These are phyloP conservation scores for Ganoderma sinense DNA, from an alignment of 1,284 basidiomycete species.

Conservation along the genomic window DNA sequence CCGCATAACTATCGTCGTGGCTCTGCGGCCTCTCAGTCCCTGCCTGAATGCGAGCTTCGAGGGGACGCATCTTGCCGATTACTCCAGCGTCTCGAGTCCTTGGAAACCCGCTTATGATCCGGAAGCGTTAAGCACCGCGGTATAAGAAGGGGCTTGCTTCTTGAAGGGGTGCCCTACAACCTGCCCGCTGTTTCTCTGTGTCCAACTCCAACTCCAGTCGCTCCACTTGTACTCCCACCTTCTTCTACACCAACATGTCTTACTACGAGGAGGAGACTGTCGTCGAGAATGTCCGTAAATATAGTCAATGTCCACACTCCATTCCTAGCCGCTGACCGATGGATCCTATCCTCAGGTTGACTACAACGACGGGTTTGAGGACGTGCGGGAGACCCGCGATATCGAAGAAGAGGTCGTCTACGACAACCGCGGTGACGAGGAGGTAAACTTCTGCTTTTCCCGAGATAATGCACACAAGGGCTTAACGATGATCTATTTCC, in stretches of 20 bases:
- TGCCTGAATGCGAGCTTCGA: background rate
- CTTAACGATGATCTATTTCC: background rate
- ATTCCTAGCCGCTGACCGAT: no score
- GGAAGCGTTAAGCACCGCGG: background rate
- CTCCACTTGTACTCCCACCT: background rate
- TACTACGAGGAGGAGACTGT: slow-evolving; percentile 1
- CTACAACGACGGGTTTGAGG: slow-evolving; percentile 8
- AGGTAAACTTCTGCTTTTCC: background rate
- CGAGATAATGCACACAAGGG: no score
- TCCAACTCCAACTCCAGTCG: background rate
- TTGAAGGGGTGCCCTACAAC: background rate
- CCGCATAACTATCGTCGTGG: background rate
- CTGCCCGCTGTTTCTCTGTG: background rate
- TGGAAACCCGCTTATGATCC: background rate
- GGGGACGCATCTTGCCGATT: background rate
- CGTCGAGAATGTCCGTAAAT: background rate
- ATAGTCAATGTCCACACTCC: background rate
- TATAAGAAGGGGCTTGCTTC: background rate
- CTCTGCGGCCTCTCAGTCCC: background rate
- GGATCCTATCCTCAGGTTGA: background rate
- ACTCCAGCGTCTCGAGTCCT: background rate
- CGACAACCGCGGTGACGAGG: background rate
- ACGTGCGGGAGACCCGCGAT: background rate
- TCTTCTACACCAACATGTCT: background rate
- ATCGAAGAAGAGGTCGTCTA: background rate